phyloP scores from a whole-genome alignment of 2,329 filamentous ascomycete genomes.

The Sclerotinia spermophila region DNA sequence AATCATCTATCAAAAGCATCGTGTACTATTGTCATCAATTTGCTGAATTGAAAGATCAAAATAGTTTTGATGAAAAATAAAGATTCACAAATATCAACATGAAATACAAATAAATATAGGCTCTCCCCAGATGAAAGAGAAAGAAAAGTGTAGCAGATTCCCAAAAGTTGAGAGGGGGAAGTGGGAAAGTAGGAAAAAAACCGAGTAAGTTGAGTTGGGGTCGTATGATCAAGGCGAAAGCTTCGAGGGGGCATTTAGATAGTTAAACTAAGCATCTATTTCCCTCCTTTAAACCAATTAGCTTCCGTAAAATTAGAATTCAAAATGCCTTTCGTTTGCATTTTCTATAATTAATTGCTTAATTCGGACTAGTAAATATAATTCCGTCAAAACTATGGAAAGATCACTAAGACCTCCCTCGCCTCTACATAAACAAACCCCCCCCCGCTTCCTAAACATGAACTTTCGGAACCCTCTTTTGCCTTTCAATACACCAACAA shows the following conservation, averaged over 20 bases:
- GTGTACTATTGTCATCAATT: background rate
- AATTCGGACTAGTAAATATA: conserved; percentile 10
- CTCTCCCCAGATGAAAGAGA: background rate
- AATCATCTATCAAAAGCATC: background rate
- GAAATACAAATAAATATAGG: background rate
- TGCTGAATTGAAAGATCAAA: background rate
- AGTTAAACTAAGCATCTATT: background rate
- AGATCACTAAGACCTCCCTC: conserved; percentile 15
- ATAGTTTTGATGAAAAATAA: background rate
- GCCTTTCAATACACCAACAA: background rate
- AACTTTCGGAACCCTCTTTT: conserved; percentile 12
- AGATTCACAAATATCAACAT: background rate
- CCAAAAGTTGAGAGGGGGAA: background rate
- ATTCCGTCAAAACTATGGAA: background rate
- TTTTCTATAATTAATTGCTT: conserved; percentile 15
- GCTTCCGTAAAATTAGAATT: background rate
- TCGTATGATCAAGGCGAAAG: conserved; percentile 16
- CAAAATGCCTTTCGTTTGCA: conserved; percentile 11
- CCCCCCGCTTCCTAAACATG: conserved; percentile 9
- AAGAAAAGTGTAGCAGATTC: conserved; percentile 2
- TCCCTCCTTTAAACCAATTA: conserved; percentile 3
- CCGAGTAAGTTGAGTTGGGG: conserved; percentile 9
- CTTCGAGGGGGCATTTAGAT: background rate
- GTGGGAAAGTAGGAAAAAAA: conserved; percentile 1
- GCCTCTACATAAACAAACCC: conserved; percentile 16